Evolutionary conservation across 2,329 filamentous ascomycete genomes (phyloP), one percentile per base, ranked within the genome.

Genomic region (Aspergillus pseudoterreus): DNA sequence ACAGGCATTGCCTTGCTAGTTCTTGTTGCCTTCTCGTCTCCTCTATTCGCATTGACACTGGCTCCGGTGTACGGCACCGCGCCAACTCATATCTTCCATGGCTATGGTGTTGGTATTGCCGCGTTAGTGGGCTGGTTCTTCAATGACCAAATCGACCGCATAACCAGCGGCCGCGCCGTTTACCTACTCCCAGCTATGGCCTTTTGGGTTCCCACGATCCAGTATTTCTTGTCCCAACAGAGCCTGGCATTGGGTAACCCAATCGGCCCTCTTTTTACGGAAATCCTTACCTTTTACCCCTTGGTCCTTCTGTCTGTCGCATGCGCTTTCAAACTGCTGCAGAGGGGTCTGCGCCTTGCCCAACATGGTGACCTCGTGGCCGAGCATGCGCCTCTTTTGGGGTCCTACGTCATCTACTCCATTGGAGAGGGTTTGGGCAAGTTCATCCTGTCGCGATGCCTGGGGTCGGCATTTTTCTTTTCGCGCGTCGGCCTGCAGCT

Each of bases 61-160:
- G 88, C 90, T 17, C 94, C 94, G 2, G 87, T 95, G 10, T 97
- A 95, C 71, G 94, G 94, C 47, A 84, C 86, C 14, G 88, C 95
- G 35, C 88, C 92, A 1, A 78, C 90, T 1, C 80, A 82, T 1
- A 77, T 86, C 58, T 87, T 86, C 69, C 92, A 96, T 68, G 74
- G 78, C 47, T 81, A 82, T 65, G 79, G 84, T 54, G 75, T 90
- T 56, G 84, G 84, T 60, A 74, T 81, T 3, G 84, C 83, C 24
- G 83, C 84, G 54, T 85, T 91, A 55, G 69, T 84, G 14, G 90
- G 90, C 32, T 89, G 89, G 81, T 80, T 88, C 8, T 78, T 80
- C 22, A 88, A 88, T 64, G 67, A 85, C 44, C 73, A 78, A 11
- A 66, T 74, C 8, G 66, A 70, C 53, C 68, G 62, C 53, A 84